Conservation (phyloP, 2,329 filamentous ascomycete genomes). For the Penicillium sp. region DNA sequence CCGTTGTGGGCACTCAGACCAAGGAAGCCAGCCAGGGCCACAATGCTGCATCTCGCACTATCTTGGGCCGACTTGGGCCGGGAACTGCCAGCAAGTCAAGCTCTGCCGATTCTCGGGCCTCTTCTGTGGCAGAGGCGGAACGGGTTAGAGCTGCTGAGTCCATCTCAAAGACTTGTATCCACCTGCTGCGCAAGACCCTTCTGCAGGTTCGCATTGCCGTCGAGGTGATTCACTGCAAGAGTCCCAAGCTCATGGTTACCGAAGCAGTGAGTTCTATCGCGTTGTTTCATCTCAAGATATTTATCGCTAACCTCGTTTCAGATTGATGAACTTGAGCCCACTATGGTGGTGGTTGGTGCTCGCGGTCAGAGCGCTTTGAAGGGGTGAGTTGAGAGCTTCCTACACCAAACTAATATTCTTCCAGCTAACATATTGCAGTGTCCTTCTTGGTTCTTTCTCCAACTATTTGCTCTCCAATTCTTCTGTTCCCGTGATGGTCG, state of each 20-base stretch:
- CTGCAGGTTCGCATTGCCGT: slow-evolving; percentile 91
- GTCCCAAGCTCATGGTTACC: slow-evolving; percentile 89
- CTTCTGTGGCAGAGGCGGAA: slow-evolving; percentile 69
- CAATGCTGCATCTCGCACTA: slow-evolving; percentile 29
- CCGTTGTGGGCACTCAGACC: slow-evolving; percentile 60
- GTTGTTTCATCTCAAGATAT: neutral
- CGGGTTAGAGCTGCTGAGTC: slow-evolving; percentile 75
- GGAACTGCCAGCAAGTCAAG: slow-evolving; percentile 41
- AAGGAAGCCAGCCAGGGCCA: slow-evolving; percentile 53
- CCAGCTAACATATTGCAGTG: slow-evolving; percentile 53
- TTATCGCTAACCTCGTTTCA: slow-evolving; percentile 28
- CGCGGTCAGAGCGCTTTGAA: slow-evolving; percentile 89
- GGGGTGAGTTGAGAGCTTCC: slow-evolving; percentile 60
- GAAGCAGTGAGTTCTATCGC: slow-evolving; percentile 64
- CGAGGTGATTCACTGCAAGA: slow-evolving; percentile 98
- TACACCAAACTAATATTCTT: neutral
- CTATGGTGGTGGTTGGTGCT: slow-evolving; percentile 88
- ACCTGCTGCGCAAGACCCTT: slow-evolving; percentile 81
- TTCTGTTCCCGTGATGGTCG: slow-evolving; percentile 96
- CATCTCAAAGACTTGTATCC: slow-evolving; percentile 81
- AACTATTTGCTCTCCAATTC: slow-evolving; percentile 98
- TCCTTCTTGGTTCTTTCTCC: slow-evolving; percentile 91
- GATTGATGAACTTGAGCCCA: slow-evolving; percentile 89
- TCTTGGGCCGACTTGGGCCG: slow-evolving; percentile 37
- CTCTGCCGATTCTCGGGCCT: slow-evolving; percentile 51